Base-by-base conservation (phyloP, 257 asterid genomes). In the Voacanga thouarsii region DNA sequence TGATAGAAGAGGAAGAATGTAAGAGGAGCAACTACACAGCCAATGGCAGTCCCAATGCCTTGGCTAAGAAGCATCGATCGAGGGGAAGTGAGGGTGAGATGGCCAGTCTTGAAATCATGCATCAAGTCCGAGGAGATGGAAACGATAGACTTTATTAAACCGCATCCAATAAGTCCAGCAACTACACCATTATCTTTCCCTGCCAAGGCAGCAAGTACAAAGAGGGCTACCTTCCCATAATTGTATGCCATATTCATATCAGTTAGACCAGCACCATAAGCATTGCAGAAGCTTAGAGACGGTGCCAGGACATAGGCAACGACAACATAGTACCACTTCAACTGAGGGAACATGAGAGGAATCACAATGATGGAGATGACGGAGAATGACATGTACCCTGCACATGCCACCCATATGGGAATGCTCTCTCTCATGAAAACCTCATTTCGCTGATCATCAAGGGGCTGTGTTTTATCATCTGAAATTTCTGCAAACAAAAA, bases 221-320 rank as follows among this genome's bases (percentile, higher is more conserved):
- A 80, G 21, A 86, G 82, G 45, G 87, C 81, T 21, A 83, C 82
- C 49, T 86, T 86, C 64, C 89, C 89, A 7, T 86, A 86, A 72
- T 86, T 86, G 55, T 85, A 86, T 2, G 85, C 89, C 82, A 86
- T 83, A 74, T 85, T 83, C 87, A 85, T 80, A 33, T 86, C 89
- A 10, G 89, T 86, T 21, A 86, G 82, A 16, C 89, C 87, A 19
- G 85, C 75, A 61, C 89, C 89, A 51, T 85, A 85, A 39, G 89
- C 86, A 77, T 85, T 85, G 82, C 89, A 85, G 82, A 85, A 85
- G 83, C 87, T 82, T 33, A 83, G 75, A 60, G 85, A 69, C 4
- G 89, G 89, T 30, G 89, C 89, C 2, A 86, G 53, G 1, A 82
- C 12, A 51, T 86, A 86, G 8, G 87, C 85, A 44, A 83, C 83